phyloP scores from a whole-genome alignment of 31 red algal genomes.

The Porphyra umbilicalis region DNA sequence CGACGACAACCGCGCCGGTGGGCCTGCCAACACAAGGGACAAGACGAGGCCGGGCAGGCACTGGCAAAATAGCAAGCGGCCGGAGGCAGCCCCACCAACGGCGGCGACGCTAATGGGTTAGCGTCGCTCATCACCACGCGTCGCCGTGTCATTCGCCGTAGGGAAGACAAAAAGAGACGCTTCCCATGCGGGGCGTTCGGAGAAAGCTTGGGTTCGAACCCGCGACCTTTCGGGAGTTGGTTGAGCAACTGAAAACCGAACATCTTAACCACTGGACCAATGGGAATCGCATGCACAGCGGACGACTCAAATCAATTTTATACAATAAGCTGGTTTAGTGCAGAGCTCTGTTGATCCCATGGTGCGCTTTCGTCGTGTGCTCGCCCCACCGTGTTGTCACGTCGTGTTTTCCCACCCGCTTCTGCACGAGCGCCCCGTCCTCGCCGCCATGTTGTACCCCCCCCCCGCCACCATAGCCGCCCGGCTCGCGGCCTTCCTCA shows the following conservation, averaged over 20 bases:
- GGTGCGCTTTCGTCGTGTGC: background rate
- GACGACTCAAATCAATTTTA: background rate
- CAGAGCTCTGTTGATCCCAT: too few relatives aligned
- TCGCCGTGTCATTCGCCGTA: too few relatives aligned
- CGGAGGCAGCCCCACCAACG: too few relatives aligned
- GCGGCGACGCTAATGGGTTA: too few relatives aligned
- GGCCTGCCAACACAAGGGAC: too few relatives aligned
- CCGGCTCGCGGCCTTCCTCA: background rate
- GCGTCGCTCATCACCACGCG: too few relatives aligned
- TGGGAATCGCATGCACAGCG: background rate
- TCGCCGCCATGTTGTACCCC: background rate
- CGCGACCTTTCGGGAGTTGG: conserved; percentile 1
- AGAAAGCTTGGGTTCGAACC: background rate
- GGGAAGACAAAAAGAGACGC: background rate
- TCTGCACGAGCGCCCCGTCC: too few relatives aligned
- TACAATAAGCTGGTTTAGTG: too few relatives aligned
- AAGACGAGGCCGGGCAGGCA: too few relatives aligned
- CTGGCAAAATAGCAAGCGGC: too few relatives aligned
- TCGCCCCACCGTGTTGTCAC: background rate
- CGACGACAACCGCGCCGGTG: too few relatives aligned
- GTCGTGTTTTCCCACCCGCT: background rate
- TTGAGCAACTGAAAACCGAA: conserved; percentile 2
- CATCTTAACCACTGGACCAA: background rate
- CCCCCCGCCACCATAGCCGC: background rate
- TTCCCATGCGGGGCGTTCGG: background rate